phyloP scores from a whole-genome alignment of 2,329 filamentous ascomycete genomes.

The Trichoderma simmonsii region DNA sequence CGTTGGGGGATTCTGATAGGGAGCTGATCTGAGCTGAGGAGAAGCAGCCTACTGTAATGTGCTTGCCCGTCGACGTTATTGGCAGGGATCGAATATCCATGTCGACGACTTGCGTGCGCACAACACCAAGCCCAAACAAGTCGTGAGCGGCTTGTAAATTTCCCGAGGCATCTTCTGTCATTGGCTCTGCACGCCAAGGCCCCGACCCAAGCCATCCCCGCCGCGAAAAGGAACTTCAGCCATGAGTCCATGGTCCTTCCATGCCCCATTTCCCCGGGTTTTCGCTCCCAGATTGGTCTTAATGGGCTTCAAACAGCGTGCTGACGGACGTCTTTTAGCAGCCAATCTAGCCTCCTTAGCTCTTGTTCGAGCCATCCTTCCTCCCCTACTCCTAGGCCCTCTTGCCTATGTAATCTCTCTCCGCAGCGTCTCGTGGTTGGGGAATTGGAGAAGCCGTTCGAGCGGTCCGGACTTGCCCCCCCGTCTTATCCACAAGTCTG shows the following conservation, averaged over 20 bases:
- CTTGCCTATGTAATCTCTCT: neutral
- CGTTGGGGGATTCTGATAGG: neutral
- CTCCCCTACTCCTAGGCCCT: neutral
- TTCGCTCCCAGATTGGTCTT: neutral
- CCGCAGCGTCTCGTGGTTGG: neutral
- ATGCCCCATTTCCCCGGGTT: slow-evolving; percentile 8
- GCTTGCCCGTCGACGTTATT: neutral
- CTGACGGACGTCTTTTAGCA: neutral
- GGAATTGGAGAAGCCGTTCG: neutral
- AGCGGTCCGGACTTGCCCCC: neutral
- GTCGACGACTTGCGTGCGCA: neutral
- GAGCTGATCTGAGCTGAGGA: neutral
- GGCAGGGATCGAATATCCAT: neutral
- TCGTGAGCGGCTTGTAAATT: neutral
- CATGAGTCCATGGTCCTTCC: neutral
- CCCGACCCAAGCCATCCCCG: neutral
- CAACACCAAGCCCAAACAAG: neutral
- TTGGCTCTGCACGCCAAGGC: neutral
- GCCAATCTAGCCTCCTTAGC: neutral
- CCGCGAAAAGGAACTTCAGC: neutral
- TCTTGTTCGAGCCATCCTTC: neutral
- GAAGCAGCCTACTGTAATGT: neutral
- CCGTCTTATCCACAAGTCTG: neutral
- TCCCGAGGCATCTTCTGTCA: slow-evolving; percentile 6
- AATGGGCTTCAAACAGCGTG: neutral